Conservation (phyloP, 2,329 filamentous ascomycete species). For the Metarhizium brunneum region DNA sequence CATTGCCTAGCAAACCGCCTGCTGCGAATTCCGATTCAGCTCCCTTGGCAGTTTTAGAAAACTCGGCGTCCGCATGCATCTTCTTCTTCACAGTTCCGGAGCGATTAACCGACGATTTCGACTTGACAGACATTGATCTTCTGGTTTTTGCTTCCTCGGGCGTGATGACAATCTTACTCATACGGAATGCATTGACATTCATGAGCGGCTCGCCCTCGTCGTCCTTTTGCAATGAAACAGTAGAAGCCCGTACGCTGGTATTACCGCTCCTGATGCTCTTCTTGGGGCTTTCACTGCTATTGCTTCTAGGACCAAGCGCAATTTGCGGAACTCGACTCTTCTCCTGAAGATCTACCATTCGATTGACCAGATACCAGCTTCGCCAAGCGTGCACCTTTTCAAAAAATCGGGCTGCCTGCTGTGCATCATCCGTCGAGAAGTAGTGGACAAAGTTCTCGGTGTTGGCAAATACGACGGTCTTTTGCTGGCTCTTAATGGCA, state of each 20-base stretch:
- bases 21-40: constrained; percentile 36
- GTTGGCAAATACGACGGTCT: constrained; percentile 71
- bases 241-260: not conserved
- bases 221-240: not conserved
- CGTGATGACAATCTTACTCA: constrained; percentile 5
- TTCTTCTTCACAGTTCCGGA: not conserved
- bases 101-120: not conserved
- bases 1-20: constrained; percentile 40
- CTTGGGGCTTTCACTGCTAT: not conserved
- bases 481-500: constrained; percentile 87
- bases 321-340: constrained; percentile 16
- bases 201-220: constrained; percentile 9
- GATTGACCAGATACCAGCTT: constrained; percentile 82
- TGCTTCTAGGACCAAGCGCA: constrained; percentile 1
- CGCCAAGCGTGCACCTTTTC: constrained; percentile 70
- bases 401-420: constrained; percentile 60
- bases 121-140: not conserved
- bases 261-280: constrained; percentile 1
- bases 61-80: not conserved
- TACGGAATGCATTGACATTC: constrained; percentile 10
- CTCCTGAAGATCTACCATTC: constrained; percentile 43
- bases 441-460: constrained; percentile 87
- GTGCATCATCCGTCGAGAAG: constrained; percentile 70
- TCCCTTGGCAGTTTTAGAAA: not conserved
- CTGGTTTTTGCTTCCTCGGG: not conserved